Conservation (phyloP, 331 rosid species). For the Spiraea crenata region DNA sequence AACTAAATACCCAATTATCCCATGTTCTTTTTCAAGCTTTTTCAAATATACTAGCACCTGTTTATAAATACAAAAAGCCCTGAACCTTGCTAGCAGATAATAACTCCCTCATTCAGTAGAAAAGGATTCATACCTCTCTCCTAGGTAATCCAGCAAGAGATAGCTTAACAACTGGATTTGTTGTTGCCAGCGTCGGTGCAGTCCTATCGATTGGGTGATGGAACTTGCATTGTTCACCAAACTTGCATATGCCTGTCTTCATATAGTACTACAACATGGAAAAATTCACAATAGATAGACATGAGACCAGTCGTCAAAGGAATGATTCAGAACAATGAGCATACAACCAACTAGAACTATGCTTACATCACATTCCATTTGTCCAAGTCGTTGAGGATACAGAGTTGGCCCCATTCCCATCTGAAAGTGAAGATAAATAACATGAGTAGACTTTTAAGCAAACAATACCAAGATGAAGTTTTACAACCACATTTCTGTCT, state of each 20-base stretch:
- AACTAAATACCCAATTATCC: background rate
- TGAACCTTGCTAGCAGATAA: background rate
- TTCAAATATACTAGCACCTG: background rate
- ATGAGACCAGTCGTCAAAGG: background rate
- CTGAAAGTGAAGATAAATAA: constrained; percentile 45
- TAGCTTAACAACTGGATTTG: constrained; percentile 60
- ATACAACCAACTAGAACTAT: background rate
- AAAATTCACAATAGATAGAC: constrained; percentile 11
- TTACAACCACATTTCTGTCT: constrained; percentile 5
- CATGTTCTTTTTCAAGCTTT: background rate
- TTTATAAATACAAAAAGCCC: background rate
- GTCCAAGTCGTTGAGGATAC: constrained; percentile 92
- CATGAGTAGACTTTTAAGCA: constrained; percentile 19
- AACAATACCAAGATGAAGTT: constrained; percentile 24
- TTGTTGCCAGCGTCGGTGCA: constrained; percentile 39
- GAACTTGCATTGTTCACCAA: constrained; percentile 78
- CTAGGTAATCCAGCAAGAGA: constrained; percentile 93
- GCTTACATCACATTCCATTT: constrained; percentile 84
- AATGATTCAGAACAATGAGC: background rate
- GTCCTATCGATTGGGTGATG: constrained; percentile 92
- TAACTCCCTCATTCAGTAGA: background rate
- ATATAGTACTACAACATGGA: constrained; percentile 61
- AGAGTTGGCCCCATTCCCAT: constrained; percentile 50
- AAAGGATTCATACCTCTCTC: constrained; percentile 68
- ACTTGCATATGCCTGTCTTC: constrained; percentile 92